A percentile compares a stretch with the other conserved stretches of the same genome.
Conservation (phyloP, 2,329 filamentous ascomycete genomes). For the Fusarium illudens region DNA sequence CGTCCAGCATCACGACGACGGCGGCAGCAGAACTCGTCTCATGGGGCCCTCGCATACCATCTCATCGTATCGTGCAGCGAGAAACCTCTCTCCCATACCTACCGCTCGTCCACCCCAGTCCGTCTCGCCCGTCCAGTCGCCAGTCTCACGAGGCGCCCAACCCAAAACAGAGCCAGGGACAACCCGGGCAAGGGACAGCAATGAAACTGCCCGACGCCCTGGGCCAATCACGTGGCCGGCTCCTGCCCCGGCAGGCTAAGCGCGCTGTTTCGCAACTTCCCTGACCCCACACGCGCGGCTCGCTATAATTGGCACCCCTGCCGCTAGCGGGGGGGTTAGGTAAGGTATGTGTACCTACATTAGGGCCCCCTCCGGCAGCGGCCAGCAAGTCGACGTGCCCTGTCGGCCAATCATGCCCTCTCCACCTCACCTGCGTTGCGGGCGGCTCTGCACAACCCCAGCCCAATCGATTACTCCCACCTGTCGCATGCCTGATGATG, state of each 20-base stretch:
- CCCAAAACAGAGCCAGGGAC: slow-evolving; percentile 11
- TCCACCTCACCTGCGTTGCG: slow-evolving; percentile 34
- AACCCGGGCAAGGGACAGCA: slow-evolving; percentile 2
- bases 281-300: slow-evolving; percentile 28
- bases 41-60: slow-evolving; percentile 25
- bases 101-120: not conserved
- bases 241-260: slow-evolving; percentile 17
- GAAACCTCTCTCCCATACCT: not conserved
- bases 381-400: slow-evolving; percentile 12
- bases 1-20: slow-evolving; percentile 4
- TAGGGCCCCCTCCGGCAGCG: slow-evolving; percentile 21
- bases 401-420: slow-evolving; percentile 32
- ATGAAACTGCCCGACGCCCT: slow-evolving; percentile 9
- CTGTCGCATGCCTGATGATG: slow-evolving; percentile 19
- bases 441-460: slow-evolving; percentile 10
- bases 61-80: slow-evolving; percentile 16
- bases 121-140: slow-evolving; percentile 22
- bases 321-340: not conserved
- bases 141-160: slow-evolving; percentile 41
- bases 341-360: not conserved
- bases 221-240: slow-evolving; percentile 18
- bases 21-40: slow-evolving; percentile 24
- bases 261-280: slow-evolving; percentile 37
- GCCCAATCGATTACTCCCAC: slow-evolving; percentile 20
- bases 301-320: slow-evolving; percentile 30